Percentiles rank a stretch among this genome's conserved stretches.
These are phyloP conservation scores for Ustilago esculenta DNA, from an alignment of 1,284 basidiomycete genomes.

Conservation along the genomic window DNA sequence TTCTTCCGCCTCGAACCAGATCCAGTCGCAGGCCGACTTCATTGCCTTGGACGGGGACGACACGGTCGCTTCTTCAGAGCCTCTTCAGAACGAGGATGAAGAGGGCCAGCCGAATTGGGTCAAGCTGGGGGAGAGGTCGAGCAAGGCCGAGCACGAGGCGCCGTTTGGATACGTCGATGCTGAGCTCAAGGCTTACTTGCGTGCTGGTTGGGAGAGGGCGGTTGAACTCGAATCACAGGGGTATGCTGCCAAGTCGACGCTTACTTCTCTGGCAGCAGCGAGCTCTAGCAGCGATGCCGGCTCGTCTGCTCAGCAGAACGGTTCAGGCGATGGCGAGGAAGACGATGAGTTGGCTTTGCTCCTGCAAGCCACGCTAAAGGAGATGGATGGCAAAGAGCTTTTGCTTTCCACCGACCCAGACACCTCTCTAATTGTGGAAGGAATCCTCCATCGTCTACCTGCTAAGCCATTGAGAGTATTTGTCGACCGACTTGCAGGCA, in stretches of 20 bases:
- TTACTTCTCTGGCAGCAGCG: slow-evolving; percentile 14
- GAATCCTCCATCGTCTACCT: slow-evolving; percentile 46
- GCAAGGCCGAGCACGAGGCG: slow-evolving; percentile 43
- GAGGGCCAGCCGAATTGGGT: slow-evolving; percentile 36
- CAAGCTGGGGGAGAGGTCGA: slow-evolving; percentile 31
- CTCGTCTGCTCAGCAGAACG: not conserved
- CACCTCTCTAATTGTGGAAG: slow-evolving; percentile 61
- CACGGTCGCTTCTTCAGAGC: not conserved
- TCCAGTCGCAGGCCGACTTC: slow-evolving; percentile 28
- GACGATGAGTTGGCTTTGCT: slow-evolving; percentile 53
- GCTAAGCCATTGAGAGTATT: slow-evolving; percentile 58
- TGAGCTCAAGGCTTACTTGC: slow-evolving; percentile 60
- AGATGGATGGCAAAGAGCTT: slow-evolving; percentile 63
- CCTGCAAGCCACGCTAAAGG: slow-evolving; percentile 59
- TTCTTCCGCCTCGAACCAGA: slow-evolving; percentile 14
- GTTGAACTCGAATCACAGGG: slow-evolving; percentile 36
- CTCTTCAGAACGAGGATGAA: not conserved
- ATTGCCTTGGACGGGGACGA: slow-evolving; percentile 22
- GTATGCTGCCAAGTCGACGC: slow-evolving; percentile 27
- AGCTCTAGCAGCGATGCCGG: not conserved
- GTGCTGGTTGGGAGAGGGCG: slow-evolving; percentile 39
- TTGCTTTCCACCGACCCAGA: slow-evolving; percentile 62
- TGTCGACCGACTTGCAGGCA: slow-evolving; percentile 60
- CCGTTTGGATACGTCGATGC: slow-evolving; percentile 61
- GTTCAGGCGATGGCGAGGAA: slow-evolving; percentile 20